phyloP scores from a whole-genome alignment of 768 basidiomycete species.

The Suillus luteus region DNA sequence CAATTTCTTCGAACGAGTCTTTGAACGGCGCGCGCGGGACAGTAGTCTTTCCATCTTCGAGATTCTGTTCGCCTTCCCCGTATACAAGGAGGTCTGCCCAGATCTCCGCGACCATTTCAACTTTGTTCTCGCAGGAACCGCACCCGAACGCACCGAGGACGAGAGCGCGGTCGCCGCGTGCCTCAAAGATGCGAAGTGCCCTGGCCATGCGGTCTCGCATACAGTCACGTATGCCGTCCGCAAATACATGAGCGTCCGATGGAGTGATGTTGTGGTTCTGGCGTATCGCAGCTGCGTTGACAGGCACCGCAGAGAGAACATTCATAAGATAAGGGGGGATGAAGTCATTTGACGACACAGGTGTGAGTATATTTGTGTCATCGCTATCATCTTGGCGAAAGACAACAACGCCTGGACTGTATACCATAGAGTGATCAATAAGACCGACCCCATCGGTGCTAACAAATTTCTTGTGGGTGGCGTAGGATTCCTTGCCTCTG shows the following conservation, averaged over 20 bases:
- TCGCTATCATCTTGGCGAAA: constrained; percentile 43
- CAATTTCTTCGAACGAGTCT: constrained; percentile 42
- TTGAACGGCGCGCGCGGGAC: constrained; percentile 38
- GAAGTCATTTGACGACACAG: constrained; percentile 26
- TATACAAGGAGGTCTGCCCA: constrained; percentile 49
- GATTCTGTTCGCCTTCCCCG: constrained; percentile 28
- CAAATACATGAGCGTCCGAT: constrained; percentile 37
- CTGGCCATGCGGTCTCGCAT: constrained; percentile 55
- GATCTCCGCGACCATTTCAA: constrained; percentile 43
- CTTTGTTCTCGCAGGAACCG: constrained; percentile 42
- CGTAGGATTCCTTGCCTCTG: constrained; percentile 42
- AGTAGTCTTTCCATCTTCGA: constrained; percentile 19
- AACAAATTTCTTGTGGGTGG: constrained; percentile 37
- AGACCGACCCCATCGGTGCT: constrained; percentile 41
- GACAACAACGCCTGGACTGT: constrained; percentile 44
- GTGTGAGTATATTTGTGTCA: constrained; percentile 19
- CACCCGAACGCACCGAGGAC: constrained; percentile 51
- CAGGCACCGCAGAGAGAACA: constrained; percentile 44
- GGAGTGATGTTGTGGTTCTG: constrained; percentile 38
- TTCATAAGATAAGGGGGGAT: constrained; percentile 42
- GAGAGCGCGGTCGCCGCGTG: constrained; percentile 38
- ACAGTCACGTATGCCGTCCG: constrained; percentile 40
- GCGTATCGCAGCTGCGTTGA: constrained; percentile 45
- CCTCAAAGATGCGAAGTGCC: constrained; percentile 44
- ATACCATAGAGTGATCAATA: constrained; percentile 51